phyloP scores from a whole-genome alignment of 106 monocot genomes.

The Acorus gramineus region DNA sequence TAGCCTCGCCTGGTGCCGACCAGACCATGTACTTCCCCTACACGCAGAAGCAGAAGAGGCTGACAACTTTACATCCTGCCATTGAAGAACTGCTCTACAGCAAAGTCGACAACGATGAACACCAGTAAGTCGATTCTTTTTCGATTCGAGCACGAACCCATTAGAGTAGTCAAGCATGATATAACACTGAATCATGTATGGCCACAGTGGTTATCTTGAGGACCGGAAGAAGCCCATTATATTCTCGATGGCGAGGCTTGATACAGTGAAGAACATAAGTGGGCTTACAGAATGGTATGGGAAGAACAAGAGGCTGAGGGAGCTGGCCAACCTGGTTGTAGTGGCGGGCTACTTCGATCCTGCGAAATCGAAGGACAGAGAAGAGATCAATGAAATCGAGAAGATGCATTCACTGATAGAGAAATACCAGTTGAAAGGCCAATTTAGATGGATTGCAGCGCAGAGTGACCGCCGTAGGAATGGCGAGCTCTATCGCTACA shows the following conservation, averaged over 20 bases:
- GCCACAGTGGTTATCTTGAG: conserved; percentile 9
- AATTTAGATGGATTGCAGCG: conserved; percentile 20
- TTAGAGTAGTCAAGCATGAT: too few species aligned
- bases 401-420: conserved; percentile 16
- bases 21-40: conserved; percentile 20
- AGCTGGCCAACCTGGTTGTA: conserved; percentile 25
- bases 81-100: conserved; percentile 28
- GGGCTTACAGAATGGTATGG: conserved; percentile 27
- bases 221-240: conserved; percentile 27
- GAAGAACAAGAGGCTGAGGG: conserved; percentile 17
- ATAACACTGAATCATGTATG: too few species aligned
- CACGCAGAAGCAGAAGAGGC: conserved; percentile 13
- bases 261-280: conserved; percentile 29
- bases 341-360: conserved; percentile 21
- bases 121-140: conserved; percentile 7
- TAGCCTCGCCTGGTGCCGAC: conserved; percentile 27
- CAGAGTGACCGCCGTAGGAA: conserved; percentile 22
- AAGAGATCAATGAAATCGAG: conserved; percentile 16
- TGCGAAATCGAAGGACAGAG: conserved; percentile 27
- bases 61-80: conserved; percentile 19
- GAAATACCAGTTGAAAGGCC: conserved; percentile 17
- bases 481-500: conserved; percentile 20
- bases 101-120: conserved; percentile 12
- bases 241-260: conserved; percentile 31
- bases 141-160: too few species aligned